Percentiles rank a stretch among this genome's conserved stretches.
Conservation (phyloP, 1,139 yeast genomes). For the Pichia sp. region DNA sequence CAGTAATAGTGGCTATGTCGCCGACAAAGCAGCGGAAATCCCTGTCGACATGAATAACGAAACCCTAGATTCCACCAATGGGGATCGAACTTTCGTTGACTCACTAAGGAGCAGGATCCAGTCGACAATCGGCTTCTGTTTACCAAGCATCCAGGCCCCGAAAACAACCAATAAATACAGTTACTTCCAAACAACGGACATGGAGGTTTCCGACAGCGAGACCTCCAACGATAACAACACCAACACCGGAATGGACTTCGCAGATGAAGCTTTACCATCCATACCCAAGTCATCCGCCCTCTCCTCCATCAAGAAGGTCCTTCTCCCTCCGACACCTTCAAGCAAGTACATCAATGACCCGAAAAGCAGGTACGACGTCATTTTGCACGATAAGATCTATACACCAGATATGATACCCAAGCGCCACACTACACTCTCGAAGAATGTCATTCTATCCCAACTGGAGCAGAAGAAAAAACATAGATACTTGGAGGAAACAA, state of each 20-base stretch:
- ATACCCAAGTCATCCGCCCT: conserved; percentile 69
- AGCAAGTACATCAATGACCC: conserved; percentile 65
- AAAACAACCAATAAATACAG: conserved; percentile 30
- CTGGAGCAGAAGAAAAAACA: conserved; percentile 29
- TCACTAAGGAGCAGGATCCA: conserved; percentile 15
- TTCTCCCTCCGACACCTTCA: conserved; percentile 87
- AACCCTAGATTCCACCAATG: background rate
- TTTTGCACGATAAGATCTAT: conserved; percentile 78
- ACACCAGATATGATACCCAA: conserved; percentile 47
- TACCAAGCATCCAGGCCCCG: conserved; percentile 16
- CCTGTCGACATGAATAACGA: conserved; percentile 22
- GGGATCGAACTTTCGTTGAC: conserved; percentile 1
- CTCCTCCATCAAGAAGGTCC: conserved; percentile 75
- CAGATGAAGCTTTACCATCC: conserved; percentile 11
- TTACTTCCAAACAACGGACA: conserved; percentile 33
- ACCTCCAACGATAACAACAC: conserved; percentile 5
- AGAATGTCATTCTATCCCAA: conserved; percentile 15
- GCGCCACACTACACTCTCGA: conserved; percentile 19
- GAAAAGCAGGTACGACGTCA: conserved; percentile 41
- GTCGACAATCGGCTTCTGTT: conserved; percentile 17
- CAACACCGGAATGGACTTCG: background rate
- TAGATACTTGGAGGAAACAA: conserved; percentile 62
- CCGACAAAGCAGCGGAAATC: conserved; percentile 24
- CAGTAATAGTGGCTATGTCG: conserved; percentile 3
- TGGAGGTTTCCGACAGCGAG: conserved; percentile 8